A percentile compares a stretch with the other conserved stretches of the same genome.
These are phyloP conservation scores for Eucalyptus lansdowneana DNA, from an alignment of 345 rosid species.

Conservation along the genomic window DNA sequence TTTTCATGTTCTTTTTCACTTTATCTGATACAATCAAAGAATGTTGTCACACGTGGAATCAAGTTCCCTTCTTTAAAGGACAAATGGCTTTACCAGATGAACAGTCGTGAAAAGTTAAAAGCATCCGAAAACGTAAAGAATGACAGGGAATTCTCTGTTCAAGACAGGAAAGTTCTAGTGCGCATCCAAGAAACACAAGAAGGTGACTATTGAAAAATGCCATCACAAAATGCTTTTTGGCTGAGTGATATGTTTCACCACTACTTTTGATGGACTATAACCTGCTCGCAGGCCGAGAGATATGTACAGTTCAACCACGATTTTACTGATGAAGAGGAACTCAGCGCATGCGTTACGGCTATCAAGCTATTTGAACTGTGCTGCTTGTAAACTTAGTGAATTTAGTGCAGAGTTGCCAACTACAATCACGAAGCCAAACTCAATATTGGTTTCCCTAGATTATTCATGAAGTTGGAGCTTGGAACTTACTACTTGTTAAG, in stretches of 20 bases:
- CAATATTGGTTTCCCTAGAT: no score
- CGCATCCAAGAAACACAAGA: constrained; percentile 29
- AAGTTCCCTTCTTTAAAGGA: constrained; percentile 5
- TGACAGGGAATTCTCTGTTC: constrained; percentile 21
- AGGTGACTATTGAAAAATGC: not conserved
- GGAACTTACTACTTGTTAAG: no score
- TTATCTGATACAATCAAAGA: not conserved
- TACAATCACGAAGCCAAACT: no score
- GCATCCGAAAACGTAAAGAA: constrained; percentile 21
- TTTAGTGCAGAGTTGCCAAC: no score
- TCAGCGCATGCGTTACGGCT: constrained; percentile 1
- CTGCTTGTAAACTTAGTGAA: constrained; percentile 27
- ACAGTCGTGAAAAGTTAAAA: constrained; percentile 17
- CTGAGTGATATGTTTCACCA: not conserved
- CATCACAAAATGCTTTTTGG: not conserved
- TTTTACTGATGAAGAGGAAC: constrained; percentile 22
- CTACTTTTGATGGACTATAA: not conserved
- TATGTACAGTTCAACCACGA: constrained; percentile 14
- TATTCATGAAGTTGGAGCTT: no score
- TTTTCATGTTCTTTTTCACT: not conserved
- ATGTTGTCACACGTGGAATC: no score
- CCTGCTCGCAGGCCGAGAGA: constrained; percentile 15
- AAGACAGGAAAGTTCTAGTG: constrained; percentile 20
- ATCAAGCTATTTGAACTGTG: constrained; percentile 25
- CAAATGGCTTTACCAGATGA: constrained; percentile 36